Evolutionary conservation across 306 rosid species (phyloP).

Genomic region (Phaseolus lunatus): DNA sequence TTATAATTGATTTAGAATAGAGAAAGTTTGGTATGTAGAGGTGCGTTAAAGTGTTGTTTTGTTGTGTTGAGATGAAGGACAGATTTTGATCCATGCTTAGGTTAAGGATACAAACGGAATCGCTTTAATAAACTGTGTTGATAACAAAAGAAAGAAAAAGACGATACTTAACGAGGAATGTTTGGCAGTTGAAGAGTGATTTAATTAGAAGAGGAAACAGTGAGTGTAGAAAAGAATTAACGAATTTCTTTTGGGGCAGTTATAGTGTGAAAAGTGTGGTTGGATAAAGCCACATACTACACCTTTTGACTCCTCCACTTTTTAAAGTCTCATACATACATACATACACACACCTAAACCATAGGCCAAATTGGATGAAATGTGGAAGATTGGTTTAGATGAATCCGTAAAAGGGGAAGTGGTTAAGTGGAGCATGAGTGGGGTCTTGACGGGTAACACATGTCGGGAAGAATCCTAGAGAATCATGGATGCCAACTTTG

Average conservation of each 20-base stretch:
- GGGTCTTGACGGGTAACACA: constrained; percentile 71
- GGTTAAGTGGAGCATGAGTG: constrained; percentile 60
- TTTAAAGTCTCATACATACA: constrained; percentile 22
- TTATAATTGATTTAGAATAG: no score
- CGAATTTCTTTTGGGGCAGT: constrained; percentile 75
- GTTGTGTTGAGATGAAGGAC: no score
- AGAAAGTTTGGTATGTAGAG: no score
- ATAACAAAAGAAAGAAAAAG: constrained; percentile 16
- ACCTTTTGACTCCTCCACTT: constrained; percentile 57
- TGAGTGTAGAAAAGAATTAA: constrained; percentile 53
- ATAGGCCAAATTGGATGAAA: no score
- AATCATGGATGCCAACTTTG: constrained; percentile 80
- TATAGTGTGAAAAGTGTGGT: constrained; percentile 52
- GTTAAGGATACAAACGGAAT: constrained; percentile 42
- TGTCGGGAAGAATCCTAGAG: constrained; percentile 63
- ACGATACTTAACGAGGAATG: constrained; percentile 17
- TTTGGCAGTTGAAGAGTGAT: constrained; percentile 34
- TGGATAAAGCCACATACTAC: constrained; percentile 41
- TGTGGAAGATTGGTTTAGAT: no score
- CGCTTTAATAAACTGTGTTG: constrained; percentile 39
- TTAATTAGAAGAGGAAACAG: constrained; percentile 42
- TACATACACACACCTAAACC: no score
- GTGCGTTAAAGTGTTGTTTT: no score
- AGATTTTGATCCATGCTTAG: constrained; percentile 31
- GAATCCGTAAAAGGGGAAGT: constrained; percentile 22